Percentiles rank a stretch among this genome's conserved stretches.
Conservation (phyloP, 2,329 filamentous ascomycete genomes). For the Bretziella fagacearum region DNA sequence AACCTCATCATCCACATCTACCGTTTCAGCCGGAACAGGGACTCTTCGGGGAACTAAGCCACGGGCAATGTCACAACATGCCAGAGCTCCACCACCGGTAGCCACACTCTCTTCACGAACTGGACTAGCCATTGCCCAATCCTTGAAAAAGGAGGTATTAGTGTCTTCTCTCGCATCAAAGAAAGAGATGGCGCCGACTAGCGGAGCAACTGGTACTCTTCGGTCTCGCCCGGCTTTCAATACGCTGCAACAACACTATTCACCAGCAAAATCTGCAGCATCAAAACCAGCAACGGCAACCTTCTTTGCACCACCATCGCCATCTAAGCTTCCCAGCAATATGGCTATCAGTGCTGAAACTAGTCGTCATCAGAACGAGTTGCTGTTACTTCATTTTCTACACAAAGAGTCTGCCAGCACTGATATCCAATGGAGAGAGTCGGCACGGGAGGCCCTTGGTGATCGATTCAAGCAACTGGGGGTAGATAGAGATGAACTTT, state of each 20-base stretch:
- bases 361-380: slow-evolving; percentile 42
- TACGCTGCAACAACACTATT: slow-evolving; percentile 50
- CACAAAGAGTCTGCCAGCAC: slow-evolving; percentile 36
- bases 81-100: not conserved
- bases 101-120: not conserved
- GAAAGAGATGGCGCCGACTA: slow-evolving; percentile 4
- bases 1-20: not conserved
- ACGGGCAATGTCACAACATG: slow-evolving; percentile 17
- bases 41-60: slow-evolving; percentile 16
- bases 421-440: slow-evolving; percentile 35
- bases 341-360: slow-evolving; percentile 41
- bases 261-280: slow-evolving; percentile 39
- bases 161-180: not conserved
- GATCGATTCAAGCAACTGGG: slow-evolving; percentile 28
- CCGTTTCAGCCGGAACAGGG: not conserved
- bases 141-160: not conserved
- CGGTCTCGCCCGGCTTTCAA: slow-evolving; percentile 39
- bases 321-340: slow-evolving; percentile 44
- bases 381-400: slow-evolving; percentile 48
- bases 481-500: slow-evolving; percentile 22
- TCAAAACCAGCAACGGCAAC: slow-evolving; percentile 45
- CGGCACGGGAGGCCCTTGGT: slow-evolving; percentile 33
- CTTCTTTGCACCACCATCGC: slow-evolving; percentile 41
- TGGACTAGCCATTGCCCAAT: not conserved
- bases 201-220: slow-evolving; percentile 18